Base-by-base conservation (phyloP, 2,329 filamentous ascomycete genomes). In the Colletotrichum lupini region DNA sequence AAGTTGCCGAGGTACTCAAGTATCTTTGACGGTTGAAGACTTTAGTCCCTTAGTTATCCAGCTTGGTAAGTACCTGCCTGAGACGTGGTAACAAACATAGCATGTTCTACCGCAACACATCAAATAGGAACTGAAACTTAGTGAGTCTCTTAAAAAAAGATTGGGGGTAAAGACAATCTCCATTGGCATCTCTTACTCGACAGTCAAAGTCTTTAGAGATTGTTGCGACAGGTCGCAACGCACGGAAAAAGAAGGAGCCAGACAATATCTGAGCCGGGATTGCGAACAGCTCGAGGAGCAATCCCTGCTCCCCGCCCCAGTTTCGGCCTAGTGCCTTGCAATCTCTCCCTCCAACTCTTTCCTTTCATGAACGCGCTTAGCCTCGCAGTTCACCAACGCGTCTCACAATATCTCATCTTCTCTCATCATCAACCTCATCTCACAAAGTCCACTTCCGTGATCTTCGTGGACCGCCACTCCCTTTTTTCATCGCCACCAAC, bases 351-450 rank as follows among this genome's bases (percentile, higher is more conserved):
- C 60, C 30, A 73, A 32, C 61, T 68, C 58, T 62, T 65, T 62
- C 59, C 68, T 67, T 59, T 52, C 68, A 72, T 67, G 72, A 62
- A 74, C 72, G 72, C 72, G 72, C 72, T 73, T 74, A 73, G 63
- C 63, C 63, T 74, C 72, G 42, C 62, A 72, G 58, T 72, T 68
- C 72, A 61, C 62, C 68, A 74, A 74, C 72, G 72, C 72, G 72
- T 74, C 72, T 74, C 72, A 73, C 71, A 70, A 62, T 62, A 73
- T 73, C 71, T 70, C 67, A 71, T 57, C 71, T 71, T 61, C 65
- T 65, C 61, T 73, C 67, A 73, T 61, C 71, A 73, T 73, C 71
- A 71, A 65, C 67, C 61, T 73, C 71, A 73, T 73, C 71, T 35
- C 28, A 57, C 32, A 35, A 49, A 70, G 61, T 32, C 49, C 37